Base-by-base conservation (phyloP, 805 yeast genomes). In the Candida taoyuanica region DNA sequence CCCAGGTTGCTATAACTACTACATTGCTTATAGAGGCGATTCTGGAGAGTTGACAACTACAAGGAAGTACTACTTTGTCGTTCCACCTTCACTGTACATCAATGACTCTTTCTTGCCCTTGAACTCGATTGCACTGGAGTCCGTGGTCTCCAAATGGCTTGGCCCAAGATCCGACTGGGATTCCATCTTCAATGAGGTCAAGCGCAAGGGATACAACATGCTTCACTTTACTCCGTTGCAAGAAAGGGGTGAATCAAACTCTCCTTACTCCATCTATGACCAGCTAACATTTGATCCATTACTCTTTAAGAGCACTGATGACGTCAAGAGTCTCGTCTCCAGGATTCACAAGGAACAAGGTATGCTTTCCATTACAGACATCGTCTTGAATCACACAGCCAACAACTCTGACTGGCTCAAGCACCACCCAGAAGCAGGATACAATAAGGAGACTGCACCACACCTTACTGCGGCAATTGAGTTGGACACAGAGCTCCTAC, bases 301-400 rank as follows among this genome's bases (percentile, higher is more conserved):
- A 0, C 59, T 78, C 17, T 91, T 93, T 56, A 57, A 68, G 35
- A 70, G 71, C 33, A 68, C 68, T 18, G 61, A 65, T 0, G 80
- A 82, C 31, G 85, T 89, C 3, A 54, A 56, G 15, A 36, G 55
- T 4, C 66, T 85, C 56, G 73, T 84, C 4, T 36, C 59, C 1
- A 50, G 57, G 7, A 62, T 83, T 52, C 77, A 78, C 48, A 49
- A 64, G 16, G 64, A 80, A 18, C 69, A 81, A 49, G 74, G 74
- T 5, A 70, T 91, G 42, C 67, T 91, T 29, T 72, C 96, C 0
- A 67, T 91, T 65, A 86, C 96, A 1, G 98, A 91, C 60, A 81
- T 93, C 21, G 98, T 91, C 2, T 80, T 88, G 71, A 91, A 91
- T 58, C 98, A 91, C 56, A 91, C 98, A 0, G 96, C 98, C 3